Evolutionary conservation across 139 green algal species (phyloP).

Genomic region (Desmodesmus armatus): DNA sequence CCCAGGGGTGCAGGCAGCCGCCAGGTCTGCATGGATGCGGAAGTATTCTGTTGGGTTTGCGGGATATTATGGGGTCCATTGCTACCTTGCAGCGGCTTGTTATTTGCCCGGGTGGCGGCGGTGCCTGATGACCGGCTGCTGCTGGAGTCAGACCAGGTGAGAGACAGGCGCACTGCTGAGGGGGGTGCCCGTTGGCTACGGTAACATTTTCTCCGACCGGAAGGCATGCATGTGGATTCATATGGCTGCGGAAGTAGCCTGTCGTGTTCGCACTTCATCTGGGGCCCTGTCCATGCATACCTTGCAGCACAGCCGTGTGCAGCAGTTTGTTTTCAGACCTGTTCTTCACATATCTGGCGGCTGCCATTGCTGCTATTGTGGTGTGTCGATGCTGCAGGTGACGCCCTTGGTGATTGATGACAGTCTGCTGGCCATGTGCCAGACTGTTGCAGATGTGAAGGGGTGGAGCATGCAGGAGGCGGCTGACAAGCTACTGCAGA

Average conservation of each 20-base stretch:
- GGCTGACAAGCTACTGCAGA: neutral
- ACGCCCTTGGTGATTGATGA: conserved; percentile 35
- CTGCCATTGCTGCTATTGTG: neutral
- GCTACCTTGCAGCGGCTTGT: neutral
- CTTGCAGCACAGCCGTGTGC: neutral
- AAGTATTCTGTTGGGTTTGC: neutral
- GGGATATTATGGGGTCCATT: neutral
- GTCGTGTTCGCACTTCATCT: neutral
- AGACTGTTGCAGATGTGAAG: conserved; percentile 34
- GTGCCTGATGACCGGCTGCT: conserved; percentile 54
- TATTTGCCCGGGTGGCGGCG: neutral
- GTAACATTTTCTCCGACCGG: too few relatives aligned
- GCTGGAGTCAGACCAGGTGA: conserved; percentile 52
- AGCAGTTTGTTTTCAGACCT: neutral
- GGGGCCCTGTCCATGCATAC: neutral
- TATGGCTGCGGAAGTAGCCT: neutral
- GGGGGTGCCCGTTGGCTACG: too few relatives aligned
- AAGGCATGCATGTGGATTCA: too few relatives aligned
- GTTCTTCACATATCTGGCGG: neutral
- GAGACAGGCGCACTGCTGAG: too few relatives aligned
- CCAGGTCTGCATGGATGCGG: neutral
- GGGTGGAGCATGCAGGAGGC: conserved; percentile 22
- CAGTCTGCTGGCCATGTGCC: conserved; percentile 37
- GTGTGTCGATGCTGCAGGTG: conserved; percentile 5
- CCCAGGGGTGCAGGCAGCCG: neutral